Base-by-base conservation (phyloP, 441 rosid genomes). In the Syzygium syzygioides region DNA sequence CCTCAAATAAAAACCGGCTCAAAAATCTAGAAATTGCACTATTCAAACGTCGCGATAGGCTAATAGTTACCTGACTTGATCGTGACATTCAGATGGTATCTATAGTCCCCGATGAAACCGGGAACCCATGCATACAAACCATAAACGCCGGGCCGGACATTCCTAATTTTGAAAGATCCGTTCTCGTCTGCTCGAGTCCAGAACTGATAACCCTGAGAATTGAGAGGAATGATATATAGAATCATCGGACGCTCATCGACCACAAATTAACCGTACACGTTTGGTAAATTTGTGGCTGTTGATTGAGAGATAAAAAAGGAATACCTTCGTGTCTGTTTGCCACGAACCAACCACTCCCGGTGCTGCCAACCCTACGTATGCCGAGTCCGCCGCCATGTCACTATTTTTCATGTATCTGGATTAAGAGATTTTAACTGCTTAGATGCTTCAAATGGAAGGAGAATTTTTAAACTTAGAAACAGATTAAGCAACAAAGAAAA, bases 331-430 rank as follows among this genome's bases (percentile, higher is more conserved):
- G 80, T 93, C 90, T 3, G 18, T 89, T 89, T 93, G 94, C 94
- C 94, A 93, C 6, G 93, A 93, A 62, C 94, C 94, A 26, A 60
- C 88, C 9, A 90, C 89, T 9, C 94, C 94, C 23, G 93, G 94
- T 19, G 91, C 50, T 30, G 93, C 94, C 56, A 93, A 48, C 20
- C 94, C 94, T 32, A 93, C 92, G 48, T 87, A 89, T 37, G 93
- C 93, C 3, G 89, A 86, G 85, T 17, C 6, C 12, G 91, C 94
- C 71, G 28, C 48, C 45, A 80, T 7, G 83, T 86, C 83, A 28
- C 86, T 59, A 30, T 64, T 37, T 48, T 55, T 79, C 17, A 90
- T 30, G 83, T 91, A 93, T 32, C 91, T 91, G 55, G 28, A 86
- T 41, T 26, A 41, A 86, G 48, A 85, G 55, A 85, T 23, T 34